Conservation (phyloP, 441 rosid species). For the Pelargonium citronellum region DNA sequence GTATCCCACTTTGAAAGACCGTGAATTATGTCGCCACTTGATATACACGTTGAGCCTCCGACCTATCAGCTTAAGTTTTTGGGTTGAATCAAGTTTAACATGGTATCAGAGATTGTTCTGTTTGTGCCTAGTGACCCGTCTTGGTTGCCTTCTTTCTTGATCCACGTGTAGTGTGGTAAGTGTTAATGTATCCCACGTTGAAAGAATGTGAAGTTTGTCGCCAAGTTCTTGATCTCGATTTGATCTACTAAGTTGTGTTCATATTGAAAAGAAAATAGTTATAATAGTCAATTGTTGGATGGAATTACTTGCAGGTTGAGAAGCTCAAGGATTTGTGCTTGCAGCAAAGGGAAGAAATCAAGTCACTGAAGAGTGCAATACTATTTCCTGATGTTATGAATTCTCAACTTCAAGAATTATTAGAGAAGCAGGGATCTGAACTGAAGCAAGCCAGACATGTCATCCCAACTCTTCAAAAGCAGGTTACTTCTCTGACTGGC, state of each 20-base stretch:
- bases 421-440: constrained; percentile 61
- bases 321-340: constrained; percentile 81
- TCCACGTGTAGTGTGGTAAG: too few relatives aligned
- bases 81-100: too few relatives aligned
- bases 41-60: too few relatives aligned
- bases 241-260: background rate
- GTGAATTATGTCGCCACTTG: too few relatives aligned
- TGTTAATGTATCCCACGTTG: too few relatives aligned
- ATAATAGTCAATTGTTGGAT: background rate
- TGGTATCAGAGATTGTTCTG: too few relatives aligned
- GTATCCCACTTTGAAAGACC: too few relatives aligned
- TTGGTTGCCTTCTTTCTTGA: too few relatives aligned
- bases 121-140: too few relatives aligned
- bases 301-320: constrained; percentile 61
- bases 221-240: background rate
- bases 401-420: constrained; percentile 42
- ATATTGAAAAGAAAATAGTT: background rate
- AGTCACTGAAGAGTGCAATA: constrained; percentile 55
- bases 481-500: constrained; percentile 82
- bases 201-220: too few relatives aligned
- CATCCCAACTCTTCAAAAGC: constrained; percentile 73
- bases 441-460: constrained; percentile 73
- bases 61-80: too few relatives aligned
- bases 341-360: constrained; percentile 85
- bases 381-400: constrained; percentile 70